Conservation (phyloP, 441 rosid species). For the Erodium texanum region DNA sequence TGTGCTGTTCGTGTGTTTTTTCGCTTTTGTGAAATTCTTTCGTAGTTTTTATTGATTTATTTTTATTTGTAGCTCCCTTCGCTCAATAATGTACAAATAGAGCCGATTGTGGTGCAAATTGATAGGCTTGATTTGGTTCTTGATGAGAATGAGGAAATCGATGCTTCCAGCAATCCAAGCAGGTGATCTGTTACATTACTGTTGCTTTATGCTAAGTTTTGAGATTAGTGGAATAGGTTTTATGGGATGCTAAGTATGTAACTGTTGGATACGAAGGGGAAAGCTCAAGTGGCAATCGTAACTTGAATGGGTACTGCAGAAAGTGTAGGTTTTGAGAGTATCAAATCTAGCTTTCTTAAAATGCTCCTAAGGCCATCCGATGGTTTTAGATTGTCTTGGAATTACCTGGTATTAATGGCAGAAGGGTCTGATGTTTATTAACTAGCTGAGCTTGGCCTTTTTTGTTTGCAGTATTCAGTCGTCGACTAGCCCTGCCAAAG, state of each 20-base stretch:
- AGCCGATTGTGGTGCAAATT: constrained; percentile 80
- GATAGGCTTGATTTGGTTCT: constrained; percentile 93
- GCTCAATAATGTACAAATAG: constrained; percentile 79
- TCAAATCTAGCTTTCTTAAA: neutral
- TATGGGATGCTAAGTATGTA: neutral
- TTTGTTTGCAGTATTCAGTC: constrained; percentile 43
- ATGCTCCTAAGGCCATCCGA: neutral
- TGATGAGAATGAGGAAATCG: constrained; percentile 73
- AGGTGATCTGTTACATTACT: constrained; percentile 35
- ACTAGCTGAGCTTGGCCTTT: constrained; percentile 1
- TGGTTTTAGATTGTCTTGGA: neutral
- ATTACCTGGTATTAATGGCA: neutral
- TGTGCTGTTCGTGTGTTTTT: neutral
- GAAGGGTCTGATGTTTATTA: neutral
- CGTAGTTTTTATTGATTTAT: constrained; percentile 1
- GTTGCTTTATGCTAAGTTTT: neutral
- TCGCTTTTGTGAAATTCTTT: neutral
- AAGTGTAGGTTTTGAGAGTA: neutral
- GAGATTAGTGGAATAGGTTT: constrained; percentile 4
- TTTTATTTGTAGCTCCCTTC: constrained; percentile 58
- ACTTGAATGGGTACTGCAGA: neutral
- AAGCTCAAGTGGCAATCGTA: no score
- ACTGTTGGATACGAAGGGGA: neutral
- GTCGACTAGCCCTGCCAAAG: constrained; percentile 51
- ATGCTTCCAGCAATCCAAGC: constrained; percentile 41